These are phyloP conservation scores for Coemansia sp. DNA, from an alignment of 192 early-diverging fungal genomes.

Conservation along the genomic window DNA sequence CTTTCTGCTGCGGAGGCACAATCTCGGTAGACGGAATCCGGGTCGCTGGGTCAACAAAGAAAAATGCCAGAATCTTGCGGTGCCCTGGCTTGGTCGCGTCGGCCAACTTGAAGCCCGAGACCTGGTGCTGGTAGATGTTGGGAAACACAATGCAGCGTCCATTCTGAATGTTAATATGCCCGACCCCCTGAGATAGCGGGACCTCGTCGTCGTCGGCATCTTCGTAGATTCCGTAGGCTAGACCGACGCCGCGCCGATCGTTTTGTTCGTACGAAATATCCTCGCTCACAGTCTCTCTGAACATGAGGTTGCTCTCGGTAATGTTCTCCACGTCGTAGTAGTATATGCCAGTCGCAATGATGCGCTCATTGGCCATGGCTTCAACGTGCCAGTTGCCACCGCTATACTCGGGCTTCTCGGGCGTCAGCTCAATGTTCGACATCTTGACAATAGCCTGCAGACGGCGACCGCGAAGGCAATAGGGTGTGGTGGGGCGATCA, in stretches of 20 bases:
- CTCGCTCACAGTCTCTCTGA: constrained; percentile 40
- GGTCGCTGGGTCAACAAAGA: constrained; percentile 62
- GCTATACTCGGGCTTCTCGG: constrained; percentile 56
- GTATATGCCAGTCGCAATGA: constrained; percentile 69
- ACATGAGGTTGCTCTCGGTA: constrained; percentile 55
- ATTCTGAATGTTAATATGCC: constrained; percentile 39
- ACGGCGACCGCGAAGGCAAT: constrained; percentile 30
- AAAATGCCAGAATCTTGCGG: constrained; percentile 66
- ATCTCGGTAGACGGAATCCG: constrained; percentile 54
- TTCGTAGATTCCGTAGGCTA: constrained; percentile 45
- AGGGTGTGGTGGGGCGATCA: constrained; percentile 14
- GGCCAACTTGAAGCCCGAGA: constrained; percentile 57
- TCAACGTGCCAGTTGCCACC: constrained; percentile 69
- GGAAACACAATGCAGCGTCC: constrained; percentile 68
- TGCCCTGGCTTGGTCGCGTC: constrained; percentile 60
- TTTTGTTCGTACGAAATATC: background rate
- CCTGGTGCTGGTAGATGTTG: constrained; percentile 67
- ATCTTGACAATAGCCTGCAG: constrained; percentile 70
- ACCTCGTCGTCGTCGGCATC: background rate
- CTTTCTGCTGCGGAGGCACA: constrained; percentile 64
- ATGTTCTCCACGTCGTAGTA: constrained; percentile 72
- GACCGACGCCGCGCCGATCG: background rate
- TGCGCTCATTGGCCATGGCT: constrained; percentile 65
- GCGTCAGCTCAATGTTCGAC: constrained; percentile 63
- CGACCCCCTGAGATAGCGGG: constrained; percentile 44